phyloP scores from a whole-genome alignment of 2,329 filamentous ascomycete species.

The Reticulascus tulasneorum region DNA sequence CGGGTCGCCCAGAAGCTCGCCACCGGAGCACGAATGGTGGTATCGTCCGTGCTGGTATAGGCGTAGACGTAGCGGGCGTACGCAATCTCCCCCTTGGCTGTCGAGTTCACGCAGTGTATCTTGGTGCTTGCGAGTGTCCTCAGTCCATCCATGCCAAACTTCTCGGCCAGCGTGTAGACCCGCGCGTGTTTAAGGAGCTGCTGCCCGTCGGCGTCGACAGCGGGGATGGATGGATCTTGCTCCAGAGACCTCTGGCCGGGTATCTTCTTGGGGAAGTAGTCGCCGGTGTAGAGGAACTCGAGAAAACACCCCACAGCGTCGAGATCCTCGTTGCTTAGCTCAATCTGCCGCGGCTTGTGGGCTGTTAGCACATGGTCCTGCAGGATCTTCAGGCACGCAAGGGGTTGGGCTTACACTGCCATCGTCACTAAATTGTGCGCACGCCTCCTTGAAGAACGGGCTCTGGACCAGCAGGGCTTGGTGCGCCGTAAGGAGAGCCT shows the following conservation, averaged over 20 bases:
- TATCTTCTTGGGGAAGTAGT: slow-evolving; percentile 76
- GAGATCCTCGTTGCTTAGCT: slow-evolving; percentile 63
- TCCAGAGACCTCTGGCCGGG: slow-evolving; percentile 65
- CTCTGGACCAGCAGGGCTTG: slow-evolving; percentile 71
- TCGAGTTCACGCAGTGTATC: slow-evolving; percentile 87
- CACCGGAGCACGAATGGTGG: slow-evolving; percentile 72
- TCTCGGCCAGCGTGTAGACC: slow-evolving; percentile 84
- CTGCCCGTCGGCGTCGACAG: slow-evolving; percentile 71
- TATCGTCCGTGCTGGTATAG: slow-evolving; percentile 66
- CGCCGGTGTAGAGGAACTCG: slow-evolving; percentile 78
- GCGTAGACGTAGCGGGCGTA: slow-evolving; percentile 90
- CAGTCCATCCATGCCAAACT: slow-evolving; percentile 64
- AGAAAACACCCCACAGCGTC: slow-evolving; percentile 76
- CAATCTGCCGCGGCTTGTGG: slow-evolving; percentile 57
- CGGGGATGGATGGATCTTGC: slow-evolving; percentile 59
- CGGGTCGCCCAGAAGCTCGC: slow-evolving; percentile 88
- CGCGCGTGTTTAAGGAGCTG: slow-evolving; percentile 86
- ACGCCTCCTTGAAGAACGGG: slow-evolving; percentile 66
- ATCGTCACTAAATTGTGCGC: slow-evolving; percentile 57
- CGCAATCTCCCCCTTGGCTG: slow-evolving; percentile 82
- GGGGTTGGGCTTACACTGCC: slow-evolving; percentile 48
- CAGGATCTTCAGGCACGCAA: neutral
- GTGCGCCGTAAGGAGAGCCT: slow-evolving; percentile 70
- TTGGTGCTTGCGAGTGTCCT: slow-evolving; percentile 79
- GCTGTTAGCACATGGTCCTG: neutral